phyloP scores from a whole-genome alignment of 177 flowering plant species.

The Telopea speciosissima region DNA sequence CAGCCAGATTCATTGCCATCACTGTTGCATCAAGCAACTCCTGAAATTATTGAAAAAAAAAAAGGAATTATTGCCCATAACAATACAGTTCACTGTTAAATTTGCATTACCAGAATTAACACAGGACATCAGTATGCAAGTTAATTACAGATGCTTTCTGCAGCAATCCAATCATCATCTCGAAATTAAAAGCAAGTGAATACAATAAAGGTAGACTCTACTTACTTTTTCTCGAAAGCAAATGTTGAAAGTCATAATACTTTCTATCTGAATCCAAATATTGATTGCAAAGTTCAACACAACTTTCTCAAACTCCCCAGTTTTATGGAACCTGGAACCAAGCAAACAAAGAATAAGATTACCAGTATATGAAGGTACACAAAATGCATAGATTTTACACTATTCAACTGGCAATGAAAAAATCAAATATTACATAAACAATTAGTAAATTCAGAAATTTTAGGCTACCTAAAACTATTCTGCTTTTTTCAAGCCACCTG shows the following conservation, averaged over 20 bases:
- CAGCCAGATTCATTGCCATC: slow-evolving; percentile 59
- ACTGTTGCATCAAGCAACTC: slow-evolving; percentile 58
- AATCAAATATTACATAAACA: neutral
- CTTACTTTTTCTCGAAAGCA: slow-evolving; percentile 35
- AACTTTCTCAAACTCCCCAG: slow-evolving; percentile 45
- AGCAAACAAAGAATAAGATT: neutral
- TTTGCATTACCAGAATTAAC: neutral
- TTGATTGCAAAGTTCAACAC: slow-evolving; percentile 39
- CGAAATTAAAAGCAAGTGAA: neutral
- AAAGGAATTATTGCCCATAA: neutral
- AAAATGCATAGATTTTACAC: neutral
- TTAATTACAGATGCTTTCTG: neutral
- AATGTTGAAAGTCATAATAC: slow-evolving; percentile 17
- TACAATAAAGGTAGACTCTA: neutral
- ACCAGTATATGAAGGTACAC: neutral
- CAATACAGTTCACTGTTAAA: neutral
- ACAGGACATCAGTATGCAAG: neutral
- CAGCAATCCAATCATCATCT: neutral
- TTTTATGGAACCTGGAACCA: slow-evolving; percentile 39
- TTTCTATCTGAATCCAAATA: slow-evolving; percentile 56
- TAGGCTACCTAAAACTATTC: neutral
- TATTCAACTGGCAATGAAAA: neutral
- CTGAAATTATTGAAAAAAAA: slow-evolving; percentile 24
- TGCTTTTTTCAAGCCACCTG: neutral
- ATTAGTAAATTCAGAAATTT: neutral